Conservation (phyloP, 176 grass and related monocot genomes). For the Cocos nucifera region DNA sequence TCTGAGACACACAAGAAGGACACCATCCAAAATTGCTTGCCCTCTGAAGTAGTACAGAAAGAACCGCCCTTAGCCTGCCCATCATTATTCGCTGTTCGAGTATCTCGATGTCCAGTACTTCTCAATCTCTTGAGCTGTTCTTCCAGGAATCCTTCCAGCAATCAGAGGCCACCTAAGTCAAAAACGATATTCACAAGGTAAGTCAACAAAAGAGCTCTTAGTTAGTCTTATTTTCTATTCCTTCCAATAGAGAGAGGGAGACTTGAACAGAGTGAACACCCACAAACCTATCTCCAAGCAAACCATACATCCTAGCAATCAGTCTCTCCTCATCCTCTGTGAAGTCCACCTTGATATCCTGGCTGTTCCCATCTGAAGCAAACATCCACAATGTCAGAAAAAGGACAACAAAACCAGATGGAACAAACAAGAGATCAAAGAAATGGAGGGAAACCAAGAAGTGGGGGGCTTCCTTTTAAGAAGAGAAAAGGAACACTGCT, state of each 20-base stretch:
- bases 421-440: too few relatives aligned
- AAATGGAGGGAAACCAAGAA: neutral
- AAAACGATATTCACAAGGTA: neutral
- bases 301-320: constrained; percentile 35
- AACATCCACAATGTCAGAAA: neutral
- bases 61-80: too few relatives aligned
- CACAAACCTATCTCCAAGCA: constrained; percentile 37
- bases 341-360: constrained; percentile 27
- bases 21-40: too few relatives aligned
- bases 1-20: too few relatives aligned
- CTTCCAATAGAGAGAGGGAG: neutral
- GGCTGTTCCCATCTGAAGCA: constrained; percentile 8
- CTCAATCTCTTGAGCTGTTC: constrained; percentile 42
- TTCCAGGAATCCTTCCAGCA: constrained; percentile 37
- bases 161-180: constrained; percentile 32
- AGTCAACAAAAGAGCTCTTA: too few relatives aligned
- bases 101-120: constrained; percentile 35
- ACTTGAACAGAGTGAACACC: neutral
- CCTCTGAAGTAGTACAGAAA: too few relatives aligned
- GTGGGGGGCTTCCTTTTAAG: too few relatives aligned
- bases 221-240: too few relatives aligned
- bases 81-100: constrained; percentile 19
- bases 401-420: too few relatives aligned
- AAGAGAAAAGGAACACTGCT: neutral
- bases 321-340: constrained; percentile 34